A percentile compares a stretch with the other conserved stretches of the same genome.
These are phyloP conservation scores for Jackrogersella minutella DNA, from an alignment of 495 filamentous ascomycete species.

Conservation along the genomic window DNA sequence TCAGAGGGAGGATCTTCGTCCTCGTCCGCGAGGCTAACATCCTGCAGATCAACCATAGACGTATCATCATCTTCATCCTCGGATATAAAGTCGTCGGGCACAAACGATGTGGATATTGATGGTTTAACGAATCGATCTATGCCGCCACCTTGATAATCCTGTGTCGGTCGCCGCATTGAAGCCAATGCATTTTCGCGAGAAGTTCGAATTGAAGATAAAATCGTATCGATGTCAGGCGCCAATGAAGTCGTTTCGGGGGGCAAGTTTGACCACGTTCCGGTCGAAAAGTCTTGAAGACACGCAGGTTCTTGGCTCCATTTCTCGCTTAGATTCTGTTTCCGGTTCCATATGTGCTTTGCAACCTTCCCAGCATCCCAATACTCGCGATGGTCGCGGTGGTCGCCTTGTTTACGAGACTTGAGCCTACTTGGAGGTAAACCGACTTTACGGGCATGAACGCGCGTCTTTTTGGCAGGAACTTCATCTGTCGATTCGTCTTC, in stretches of 20 bases:
- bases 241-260: constrained; percentile 18
- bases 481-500: constrained; percentile 22
- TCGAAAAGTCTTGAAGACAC: constrained; percentile 37
- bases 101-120: constrained; percentile 25
- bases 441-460: constrained; percentile 5
- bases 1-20: neutral
- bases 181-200: constrained; percentile 11
- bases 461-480: constrained; percentile 24
- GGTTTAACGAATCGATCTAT: constrained; percentile 25
- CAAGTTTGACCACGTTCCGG: constrained; percentile 37
- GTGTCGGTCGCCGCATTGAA: neutral
- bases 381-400: constrained; percentile 37
- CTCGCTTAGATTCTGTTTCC: constrained; percentile 32
- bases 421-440: constrained; percentile 10
- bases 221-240: constrained; percentile 14
- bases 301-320: constrained; percentile 36
- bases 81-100: constrained; percentile 17
- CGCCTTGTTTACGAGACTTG: constrained; percentile 33
- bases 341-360: constrained; percentile 43
- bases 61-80: constrained; percentile 32
- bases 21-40: constrained; percentile 7
- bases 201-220: constrained; percentile 34
- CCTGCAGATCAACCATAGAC: neutral
- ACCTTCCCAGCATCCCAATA: constrained; percentile 40
- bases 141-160: neutral